phyloP scores from a whole-genome alignment of 108 stramenopile genomes.

The Nannochloropsis gaditana region DNA sequence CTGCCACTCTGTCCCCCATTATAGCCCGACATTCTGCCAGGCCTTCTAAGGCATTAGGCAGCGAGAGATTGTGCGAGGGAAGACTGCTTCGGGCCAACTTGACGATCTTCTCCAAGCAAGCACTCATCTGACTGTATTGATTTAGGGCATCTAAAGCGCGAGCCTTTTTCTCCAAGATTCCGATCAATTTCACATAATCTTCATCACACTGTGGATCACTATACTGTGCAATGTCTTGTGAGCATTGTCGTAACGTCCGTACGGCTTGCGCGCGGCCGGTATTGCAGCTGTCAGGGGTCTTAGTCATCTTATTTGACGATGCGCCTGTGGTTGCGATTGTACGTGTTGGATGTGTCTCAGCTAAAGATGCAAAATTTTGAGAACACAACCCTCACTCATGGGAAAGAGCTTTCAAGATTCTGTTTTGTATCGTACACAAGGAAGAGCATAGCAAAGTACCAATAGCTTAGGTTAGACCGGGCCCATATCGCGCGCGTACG shows the following conservation, averaged over 20 bases:
- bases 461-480: too few relatives aligned
- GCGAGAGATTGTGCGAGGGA: not conserved
- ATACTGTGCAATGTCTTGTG: not conserved
- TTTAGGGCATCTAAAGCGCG: not conserved
- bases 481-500: too few relatives aligned
- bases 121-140: not conserved
- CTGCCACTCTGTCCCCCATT: not conserved
- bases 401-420: too few relatives aligned
- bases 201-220: not conserved
- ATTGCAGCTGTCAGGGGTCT: too few relatives aligned
- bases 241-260: not conserved
- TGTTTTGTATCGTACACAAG: too few relatives aligned
- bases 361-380: too few relatives aligned
- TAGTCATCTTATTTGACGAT: too few relatives aligned
- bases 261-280: not conserved
- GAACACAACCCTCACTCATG: too few relatives aligned
- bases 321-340: too few relatives aligned
- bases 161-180: not conserved
- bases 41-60: not conserved
- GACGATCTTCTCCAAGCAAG: not conserved
- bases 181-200: not conserved
- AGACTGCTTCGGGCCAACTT: not conserved
- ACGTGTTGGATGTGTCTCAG: too few relatives aligned
- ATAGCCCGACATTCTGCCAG: constrained; percentile 1
- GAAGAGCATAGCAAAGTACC: too few relatives aligned